Evolutionary conservation across 768 basidiomycete species (phyloP), one percentile per base, ranked within the genome.

Genomic region (Cystofilobasidium bisporidii): DNA sequence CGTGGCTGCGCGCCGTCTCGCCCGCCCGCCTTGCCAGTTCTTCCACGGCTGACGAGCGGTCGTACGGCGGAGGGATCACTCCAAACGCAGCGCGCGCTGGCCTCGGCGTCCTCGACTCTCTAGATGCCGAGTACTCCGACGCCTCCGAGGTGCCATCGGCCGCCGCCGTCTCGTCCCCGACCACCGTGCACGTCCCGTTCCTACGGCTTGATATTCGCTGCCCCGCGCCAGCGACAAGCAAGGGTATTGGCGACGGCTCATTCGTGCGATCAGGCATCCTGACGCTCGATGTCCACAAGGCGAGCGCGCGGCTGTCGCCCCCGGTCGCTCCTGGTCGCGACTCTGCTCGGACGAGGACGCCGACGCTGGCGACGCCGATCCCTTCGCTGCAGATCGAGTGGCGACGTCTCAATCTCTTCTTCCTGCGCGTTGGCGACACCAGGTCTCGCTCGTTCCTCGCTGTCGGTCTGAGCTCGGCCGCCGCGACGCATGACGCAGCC

Each of bases 151-250:
- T 8, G 33, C 72, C 8, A 48, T 71, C 14, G 62, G 63, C 60
- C 61, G 61, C 17, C n/a, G 36, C 12, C 38, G 61, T 12, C 30
- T 72, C 58, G 50, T 83, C 3, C 72, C 73, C 1, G 71, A 87
- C 47, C 75, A 74, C 24, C 2, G 14, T 67, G 24, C 48, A 60
- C 28, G 79, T 85, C 38, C 77, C 83, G 18, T 79, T 86, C 77
- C 73, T 91, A 55, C 84, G 91, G 24, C 55, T 87, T 26, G 83
- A 91, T 74, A 73, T 87, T 59, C 83, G 87, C 57, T 85, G 83
- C 73, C 84, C 86, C 8, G 80, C 88, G 36, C 85, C 85, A 6
- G 74, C 79, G 24, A 74, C 74, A 1, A 76, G 71, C 30, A 45
- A 74, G 10, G 80, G 60, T n/a, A 61, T 67, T 6, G 60, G 65